Percentiles rank a stretch among this genome's conserved stretches.
Evolutionary conservation across 1,284 basidiomycete species (phyloP).

Genomic region (Cutaneotrichosporon curvatum): DNA sequence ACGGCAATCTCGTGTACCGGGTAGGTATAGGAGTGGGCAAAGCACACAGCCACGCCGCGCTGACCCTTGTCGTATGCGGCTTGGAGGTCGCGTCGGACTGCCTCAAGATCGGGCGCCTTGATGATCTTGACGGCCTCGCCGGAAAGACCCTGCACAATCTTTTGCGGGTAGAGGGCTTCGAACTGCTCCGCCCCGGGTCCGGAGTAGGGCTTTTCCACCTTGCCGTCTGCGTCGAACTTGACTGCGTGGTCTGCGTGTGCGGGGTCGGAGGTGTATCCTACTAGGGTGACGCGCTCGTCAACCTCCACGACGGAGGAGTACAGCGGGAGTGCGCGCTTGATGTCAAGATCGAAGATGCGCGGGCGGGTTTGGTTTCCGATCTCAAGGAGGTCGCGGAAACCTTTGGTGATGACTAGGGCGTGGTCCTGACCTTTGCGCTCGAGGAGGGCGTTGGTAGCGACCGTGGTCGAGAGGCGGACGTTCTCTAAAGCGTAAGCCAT

Average conservation of each 20-base stretch:
- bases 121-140: conserved; percentile 88
- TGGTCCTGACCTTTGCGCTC: conserved; percentile 90
- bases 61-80: conserved; percentile 67
- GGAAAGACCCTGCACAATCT: conserved; percentile 69
- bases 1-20: conserved; percentile 59
- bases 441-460: conserved; percentile 87
- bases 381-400: conserved; percentile 45
- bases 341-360: conserved; percentile 44
- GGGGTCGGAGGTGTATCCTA: conserved; percentile 88
- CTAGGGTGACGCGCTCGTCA: conserved; percentile 52
- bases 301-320: conserved; percentile 49
- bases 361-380: conserved; percentile 46
- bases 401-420: conserved; percentile 67
- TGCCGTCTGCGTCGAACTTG: conserved; percentile 62
- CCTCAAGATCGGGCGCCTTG: conserved; percentile 53
- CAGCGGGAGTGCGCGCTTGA: conserved; percentile 46
- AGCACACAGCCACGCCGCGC: conserved; percentile 73
- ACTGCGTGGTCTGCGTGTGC: conserved; percentile 65
- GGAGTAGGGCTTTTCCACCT: conserved; percentile 59
- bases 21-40: conserved; percentile 72
- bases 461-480: conserved; percentile 87
- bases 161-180: conserved; percentile 10
- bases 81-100: conserved; percentile 54
- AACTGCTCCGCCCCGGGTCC: conserved; percentile 39
- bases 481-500: conserved; percentile 57